phyloP scores from a whole-genome alignment of 1,284 basidiomycete species.

The Psilocybe mexicana region DNA sequence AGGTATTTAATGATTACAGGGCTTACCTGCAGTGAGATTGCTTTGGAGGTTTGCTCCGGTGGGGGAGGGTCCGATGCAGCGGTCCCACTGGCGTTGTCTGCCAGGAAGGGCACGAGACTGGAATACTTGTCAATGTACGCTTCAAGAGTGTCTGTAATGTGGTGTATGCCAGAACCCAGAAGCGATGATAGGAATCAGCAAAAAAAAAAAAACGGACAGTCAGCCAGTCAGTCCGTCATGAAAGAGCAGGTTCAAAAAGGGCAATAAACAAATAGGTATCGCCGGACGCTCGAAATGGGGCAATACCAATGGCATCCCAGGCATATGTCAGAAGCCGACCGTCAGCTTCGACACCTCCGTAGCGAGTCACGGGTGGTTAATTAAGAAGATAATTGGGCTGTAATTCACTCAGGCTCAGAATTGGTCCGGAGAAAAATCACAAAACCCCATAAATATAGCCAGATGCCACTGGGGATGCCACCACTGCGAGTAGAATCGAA shows the following conservation, averaged over 20 bases:
- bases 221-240: background rate
- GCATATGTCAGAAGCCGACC: conserved; percentile 15
- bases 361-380: conserved; percentile 16
- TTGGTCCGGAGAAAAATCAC: background rate
- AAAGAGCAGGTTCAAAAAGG: background rate
- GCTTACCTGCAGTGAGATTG: conserved; percentile 67
- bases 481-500: background rate
- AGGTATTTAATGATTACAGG: conserved; percentile 3
- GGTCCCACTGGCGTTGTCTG: conserved; percentile 45
- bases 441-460: conserved; percentile 9
- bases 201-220: background rate
- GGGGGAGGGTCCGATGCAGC: conserved; percentile 66
- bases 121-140: conserved; percentile 80
- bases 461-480: background rate
- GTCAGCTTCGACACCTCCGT: conserved; percentile 12
- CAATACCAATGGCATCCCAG: conserved; percentile 3
- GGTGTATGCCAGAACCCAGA: conserved; percentile 8
- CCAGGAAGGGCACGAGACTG: conserved; percentile 63
- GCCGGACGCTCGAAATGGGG: conserved; percentile 13
- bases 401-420: conserved; percentile 6
- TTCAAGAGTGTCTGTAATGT: conserved; percentile 61
- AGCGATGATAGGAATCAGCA: conserved; percentile 9
- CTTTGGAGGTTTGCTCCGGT: conserved; percentile 62
- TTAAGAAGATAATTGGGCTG: conserved; percentile 9
- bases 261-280: background rate